Percentiles rank a stretch among this genome's conserved stretches.
These are phyloP conservation scores for Yamadazyma paraphyllophila DNA, from an alignment of 805 yeast genomes.

Conservation along the genomic window DNA sequence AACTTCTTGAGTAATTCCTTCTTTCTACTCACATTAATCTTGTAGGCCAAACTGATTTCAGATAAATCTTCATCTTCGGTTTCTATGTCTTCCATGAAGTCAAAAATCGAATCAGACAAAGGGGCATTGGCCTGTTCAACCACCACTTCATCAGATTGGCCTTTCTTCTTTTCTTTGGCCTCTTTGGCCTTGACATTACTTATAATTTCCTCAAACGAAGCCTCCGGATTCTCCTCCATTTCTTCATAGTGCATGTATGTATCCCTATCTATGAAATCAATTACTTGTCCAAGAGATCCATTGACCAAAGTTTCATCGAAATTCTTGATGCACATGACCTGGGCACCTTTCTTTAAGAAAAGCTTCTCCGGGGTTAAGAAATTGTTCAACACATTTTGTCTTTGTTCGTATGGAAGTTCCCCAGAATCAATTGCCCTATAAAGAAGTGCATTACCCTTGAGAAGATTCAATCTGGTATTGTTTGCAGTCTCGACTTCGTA, in stretches of 20 bases:
- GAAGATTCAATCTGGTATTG: constrained; percentile 40
- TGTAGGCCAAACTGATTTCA: constrained; percentile 12
- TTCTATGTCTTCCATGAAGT: constrained; percentile 33
- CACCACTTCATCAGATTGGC: constrained; percentile 15
- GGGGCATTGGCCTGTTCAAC: constrained; percentile 10
- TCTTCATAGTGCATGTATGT: constrained; percentile 30
- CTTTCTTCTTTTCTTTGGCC: constrained; percentile 15
- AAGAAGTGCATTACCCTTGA: constrained; percentile 43
- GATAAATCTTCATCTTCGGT: constrained; percentile 7
- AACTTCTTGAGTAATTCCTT: constrained; percentile 41
- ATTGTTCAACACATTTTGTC: constrained; percentile 48
- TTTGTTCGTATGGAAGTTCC: constrained; percentile 37
- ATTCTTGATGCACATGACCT: constrained; percentile 80
- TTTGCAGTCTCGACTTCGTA: constrained; percentile 71
- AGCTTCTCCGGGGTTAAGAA: constrained; percentile 62
- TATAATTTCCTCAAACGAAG: constrained; percentile 19
- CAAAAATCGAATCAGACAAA: constrained; percentile 48
- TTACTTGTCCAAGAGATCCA: constrained; percentile 72
- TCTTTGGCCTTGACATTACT: constrained; percentile 10
- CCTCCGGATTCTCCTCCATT: constrained; percentile 19
- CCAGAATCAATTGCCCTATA: constrained; percentile 61
- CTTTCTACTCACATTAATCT: constrained; percentile 46
- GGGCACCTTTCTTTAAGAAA: constrained; percentile 66
- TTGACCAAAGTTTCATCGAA: constrained; percentile 70
- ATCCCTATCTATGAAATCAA: constrained; percentile 49